Evolutionary conservation across 345 rosid genomes (phyloP).

Genomic region (Eucalyptus tenuipes): DNA sequence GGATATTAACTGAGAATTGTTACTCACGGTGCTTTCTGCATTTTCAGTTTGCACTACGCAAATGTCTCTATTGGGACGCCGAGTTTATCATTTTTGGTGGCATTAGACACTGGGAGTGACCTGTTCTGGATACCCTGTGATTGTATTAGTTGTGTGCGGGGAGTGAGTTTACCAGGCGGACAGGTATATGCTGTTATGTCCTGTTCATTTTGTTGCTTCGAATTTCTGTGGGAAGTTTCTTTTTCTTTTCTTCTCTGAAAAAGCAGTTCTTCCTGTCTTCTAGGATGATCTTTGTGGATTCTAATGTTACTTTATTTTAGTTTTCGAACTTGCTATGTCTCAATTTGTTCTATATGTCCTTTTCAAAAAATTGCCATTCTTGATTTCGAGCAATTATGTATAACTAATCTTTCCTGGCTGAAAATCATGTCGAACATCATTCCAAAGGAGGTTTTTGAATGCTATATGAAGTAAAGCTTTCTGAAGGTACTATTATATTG

Average conservation of each 20-base stretch:
- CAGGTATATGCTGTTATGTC: conserved; percentile 12
- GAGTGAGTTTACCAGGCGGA: conserved; percentile 17
- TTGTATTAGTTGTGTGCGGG: conserved; percentile 45
- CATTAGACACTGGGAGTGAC: conserved; percentile 88
- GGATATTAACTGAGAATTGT: neutral
- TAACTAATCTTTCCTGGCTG: neutral
- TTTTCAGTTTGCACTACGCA: conserved; percentile 66
- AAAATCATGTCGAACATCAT: neutral
- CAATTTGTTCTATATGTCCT: neutral
- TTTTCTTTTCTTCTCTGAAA: neutral
- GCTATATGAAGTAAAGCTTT: neutral
- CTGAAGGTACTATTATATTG: neutral
- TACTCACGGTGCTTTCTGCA: neutral
- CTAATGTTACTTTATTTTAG: neutral
- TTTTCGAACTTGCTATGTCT: neutral
- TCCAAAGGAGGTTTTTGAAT: neutral
- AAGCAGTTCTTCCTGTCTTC: neutral
- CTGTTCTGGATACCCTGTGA: conserved; percentile 95
- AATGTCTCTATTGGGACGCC: conserved; percentile 76
- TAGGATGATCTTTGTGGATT: neutral
- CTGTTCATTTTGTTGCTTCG: neutral
- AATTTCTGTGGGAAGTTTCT: neutral
- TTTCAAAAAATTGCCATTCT: neutral
- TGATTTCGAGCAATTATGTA: neutral
- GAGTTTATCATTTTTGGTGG: conserved; percentile 55